Percentiles rank a stretch among this genome's conserved stretches.
Evolutionary conservation across 331 rosid genomes (phyloP).

Genomic region (Arachis monticola): DNA sequence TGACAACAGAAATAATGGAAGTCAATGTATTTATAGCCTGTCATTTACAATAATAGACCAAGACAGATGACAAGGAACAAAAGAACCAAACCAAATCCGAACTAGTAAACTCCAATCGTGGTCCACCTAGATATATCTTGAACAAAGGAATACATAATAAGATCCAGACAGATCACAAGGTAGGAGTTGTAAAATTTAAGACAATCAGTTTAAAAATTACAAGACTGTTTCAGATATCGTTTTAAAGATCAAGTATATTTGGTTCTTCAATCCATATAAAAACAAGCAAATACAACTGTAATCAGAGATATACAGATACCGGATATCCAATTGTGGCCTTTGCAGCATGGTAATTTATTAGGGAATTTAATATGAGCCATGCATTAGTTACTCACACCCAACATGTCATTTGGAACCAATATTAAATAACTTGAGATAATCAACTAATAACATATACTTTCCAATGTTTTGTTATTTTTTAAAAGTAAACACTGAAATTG

Average conservation of each 20-base stretch:
- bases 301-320: not conserved
- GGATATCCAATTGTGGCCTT: slow-evolving; percentile 6
- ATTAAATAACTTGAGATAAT: not conserved
- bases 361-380: not conserved
- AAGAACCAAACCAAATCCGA: slow-evolving; percentile 14
- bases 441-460: not conserved
- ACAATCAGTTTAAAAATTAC: slow-evolving; percentile 18
- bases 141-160: not conserved
- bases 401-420: slow-evolving; percentile 11
- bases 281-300: not conserved
- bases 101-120: slow-evolving; percentile 21
- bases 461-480: not conserved
- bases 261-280: slow-evolving; percentile 22
- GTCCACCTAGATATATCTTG: slow-evolving; percentile 18
- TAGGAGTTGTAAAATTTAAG: slow-evolving; percentile 17
- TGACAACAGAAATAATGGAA: slow-evolving; percentile 22
- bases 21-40: not conserved
- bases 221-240: not conserved
- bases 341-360: not conserved
- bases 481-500: no score
- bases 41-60: not conserved
- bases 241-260: slow-evolving; percentile 25
- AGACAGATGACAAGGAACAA: slow-evolving; percentile 17
- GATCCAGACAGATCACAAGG: slow-evolving; percentile 17
- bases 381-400: slow-evolving; percentile 14